phyloP scores from a whole-genome alignment of 192 early-diverging fungal genomes.

The Coemansia sp. region DNA sequence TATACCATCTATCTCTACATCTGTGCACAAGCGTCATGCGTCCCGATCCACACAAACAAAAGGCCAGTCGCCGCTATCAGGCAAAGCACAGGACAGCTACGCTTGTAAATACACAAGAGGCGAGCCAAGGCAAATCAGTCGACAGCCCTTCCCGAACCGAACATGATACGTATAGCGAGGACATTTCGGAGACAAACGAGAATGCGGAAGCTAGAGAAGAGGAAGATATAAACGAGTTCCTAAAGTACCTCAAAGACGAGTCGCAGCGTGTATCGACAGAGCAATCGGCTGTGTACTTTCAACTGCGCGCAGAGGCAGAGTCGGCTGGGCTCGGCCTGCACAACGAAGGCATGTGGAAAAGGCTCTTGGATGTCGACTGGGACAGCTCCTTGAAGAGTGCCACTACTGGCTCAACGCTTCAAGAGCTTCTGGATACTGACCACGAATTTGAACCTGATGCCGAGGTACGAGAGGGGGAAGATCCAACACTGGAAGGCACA shows the following conservation, averaged over 20 bases:
- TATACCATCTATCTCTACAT: neutral
- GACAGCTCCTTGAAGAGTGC: slow-evolving; percentile 15
- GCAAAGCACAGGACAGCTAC: slow-evolving; percentile 19
- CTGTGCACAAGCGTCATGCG: slow-evolving; percentile 23
- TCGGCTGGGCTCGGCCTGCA: slow-evolving; percentile 18
- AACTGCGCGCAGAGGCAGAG: slow-evolving; percentile 31
- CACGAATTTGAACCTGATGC: neutral
- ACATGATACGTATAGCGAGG: slow-evolving; percentile 13
- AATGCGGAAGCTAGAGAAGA: slow-evolving; percentile 27
- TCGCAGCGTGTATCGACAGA: slow-evolving; percentile 15
- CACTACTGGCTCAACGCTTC: slow-evolving; percentile 13
- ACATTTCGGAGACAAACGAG: neutral
- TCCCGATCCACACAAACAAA: slow-evolving; percentile 54
- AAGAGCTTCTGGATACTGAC: slow-evolving; percentile 19
- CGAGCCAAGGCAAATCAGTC: neutral
- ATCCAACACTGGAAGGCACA: neutral
- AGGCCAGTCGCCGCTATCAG: slow-evolving; percentile 53
- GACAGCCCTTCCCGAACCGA: slow-evolving; percentile 38
- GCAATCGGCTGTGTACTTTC: slow-evolving; percentile 40
- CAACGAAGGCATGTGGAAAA: slow-evolving; percentile 22
- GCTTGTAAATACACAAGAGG: neutral
- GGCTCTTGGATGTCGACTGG: slow-evolving; percentile 24
- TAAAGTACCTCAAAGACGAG: slow-evolving; percentile 33
- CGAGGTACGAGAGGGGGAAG: slow-evolving; percentile 3
- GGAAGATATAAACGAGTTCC: slow-evolving; percentile 27